Evolutionary conservation across 805 yeast species (phyloP), one percentile per base, ranked within the genome.

Genomic region (Hanseniaspora singularis): DNA sequence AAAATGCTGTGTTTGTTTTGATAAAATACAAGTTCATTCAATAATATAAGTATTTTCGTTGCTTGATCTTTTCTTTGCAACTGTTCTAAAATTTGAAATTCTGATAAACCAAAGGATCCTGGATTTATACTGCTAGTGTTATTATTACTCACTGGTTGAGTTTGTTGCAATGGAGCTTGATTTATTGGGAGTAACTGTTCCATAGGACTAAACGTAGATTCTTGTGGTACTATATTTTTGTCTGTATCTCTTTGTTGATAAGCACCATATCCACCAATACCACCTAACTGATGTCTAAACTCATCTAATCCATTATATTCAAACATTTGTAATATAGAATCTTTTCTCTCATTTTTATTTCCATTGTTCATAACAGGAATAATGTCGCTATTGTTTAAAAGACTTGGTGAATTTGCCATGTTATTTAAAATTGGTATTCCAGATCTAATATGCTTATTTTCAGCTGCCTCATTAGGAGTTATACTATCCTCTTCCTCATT

Each of bases 391-490:
- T 26, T 15, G 28, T 28, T n/a, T 9, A 23, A 7, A 28, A 42
- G 10, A 4, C 28, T 38, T 3, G 47, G 47, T 15, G 34, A 34
- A 23, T 43, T 43, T 19, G 16, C 26, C 48, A 44, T 44, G 28
- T 44, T 44, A 38, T 44, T 44, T 24, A 44, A 16, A 31, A 44
- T 44, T 1, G 48, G 48, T 14, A 44, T 44, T 15, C 48, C 48
- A 6, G 41, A 30, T 37, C 48, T 44, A 11, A 44, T 38, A n/a
- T 38, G 31, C 23, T 38, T 26, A 23, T 38, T 38, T 19, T 45
- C 43, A n/a, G 37, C 81, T 37, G 92, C 62, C 31, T 70, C 62
- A 0, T 95, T 95, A 0, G 87, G 88, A 20, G 71, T 79, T 2
- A 69, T 72, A 2, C 70, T 76, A 1, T 69, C 75, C 1, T 66